Evolutionary conservation across 768 basidiomycete genomes (phyloP), one percentile per base, ranked within the genome.

Genomic region (Panaeolus papilionaceus): DNA sequence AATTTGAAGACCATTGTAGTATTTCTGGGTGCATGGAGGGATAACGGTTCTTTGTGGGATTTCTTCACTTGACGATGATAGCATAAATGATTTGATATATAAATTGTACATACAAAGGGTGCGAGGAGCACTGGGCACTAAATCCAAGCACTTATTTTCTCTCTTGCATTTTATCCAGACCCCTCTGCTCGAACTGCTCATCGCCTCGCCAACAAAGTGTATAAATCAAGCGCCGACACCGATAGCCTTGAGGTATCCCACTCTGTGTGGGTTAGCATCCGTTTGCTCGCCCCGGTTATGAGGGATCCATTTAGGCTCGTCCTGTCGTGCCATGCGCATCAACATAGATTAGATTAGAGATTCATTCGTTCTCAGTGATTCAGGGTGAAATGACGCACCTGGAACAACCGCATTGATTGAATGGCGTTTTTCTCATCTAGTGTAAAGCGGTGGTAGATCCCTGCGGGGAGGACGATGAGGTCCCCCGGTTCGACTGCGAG

Each of bases 381-480:
- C n/a, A n/a, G n/a, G n/a, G n/a, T n/a, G n/a, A n/a, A 33, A 33
- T 2, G 49, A 58, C 20, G 39, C 67, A 89, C 94, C 87, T 95
- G 88, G 88, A 96, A 98, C 64, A 98, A 82, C 8, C 95, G 85
- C 77, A 95, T 82, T 0, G 92, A 92, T 71, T 89, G 88, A 79
- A 96, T 89, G 38, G 80, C 80, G 77, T 98, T 88, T 62, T 74
- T 79, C 69, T 88, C 85, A 75, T 97, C 95, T 16, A 98, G 87
- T 0, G 94, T 96, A 81, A 98, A 98, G 45, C 96, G 91, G 79
- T 98, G 96, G 77, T 96, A 98, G 72, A 96, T 95, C 0, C 95
- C 95, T 18, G 93, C 87, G 0, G 96, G 96, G 47, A 98, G 78
- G 64, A 98, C 89, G 64, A 98, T 78, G 61, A 98, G 85, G 75